Evolutionary conservation across 2,329 filamentous ascomycete genomes (phyloP), one percentile per base, ranked within the genome.

Genomic region (Ceratocystis eucalypticola): DNA sequence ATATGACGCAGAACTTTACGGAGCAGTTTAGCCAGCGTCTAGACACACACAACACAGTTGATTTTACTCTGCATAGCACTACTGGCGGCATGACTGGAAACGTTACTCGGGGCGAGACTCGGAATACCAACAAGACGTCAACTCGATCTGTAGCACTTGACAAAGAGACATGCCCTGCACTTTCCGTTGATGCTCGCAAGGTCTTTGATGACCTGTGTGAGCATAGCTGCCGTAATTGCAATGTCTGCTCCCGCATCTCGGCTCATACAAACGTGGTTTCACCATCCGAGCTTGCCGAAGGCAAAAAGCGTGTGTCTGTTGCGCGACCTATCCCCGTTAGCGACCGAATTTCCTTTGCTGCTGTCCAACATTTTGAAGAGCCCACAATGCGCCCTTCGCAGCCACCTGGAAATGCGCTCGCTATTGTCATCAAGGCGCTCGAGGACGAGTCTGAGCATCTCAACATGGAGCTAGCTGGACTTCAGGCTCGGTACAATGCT

Each of bases 361-460:
- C 71, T 7, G 69, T 71, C 25, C 61, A 45, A 17, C 53, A 63
- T 53, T 66, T 68, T 41, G 80, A 83, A 50, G 80, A 83, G 62
- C 76, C 76, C 1, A 87, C 83, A 1, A 78, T 87, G 71, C 85
- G 88, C 4, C 85, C 87, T 5, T 80, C 86, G 0, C 86, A 89
- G 72, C 77, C 84, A 1, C 90, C 90, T 0, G 84, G 82, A 3
- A 76, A 86, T 55, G 90, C 91, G 8, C 82, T 96, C 28, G 88
- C 88, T 6, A 84, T 86, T n/a, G 88, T 96, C 25, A 86, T 96
- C 74, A 94, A 95, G 75, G 82, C 85, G 6, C 78, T 95, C 2
- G 81, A 89, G 70, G 90, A 95, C 73, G 91, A 96, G 74, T 82
- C 92, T 57, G 80, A 82, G 12, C 89, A 95, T 73, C 76, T 95